These are phyloP conservation scores for Stereum hirsutum DNA, from an alignment of 1,284 basidiomycete species.

Conservation along the genomic window DNA sequence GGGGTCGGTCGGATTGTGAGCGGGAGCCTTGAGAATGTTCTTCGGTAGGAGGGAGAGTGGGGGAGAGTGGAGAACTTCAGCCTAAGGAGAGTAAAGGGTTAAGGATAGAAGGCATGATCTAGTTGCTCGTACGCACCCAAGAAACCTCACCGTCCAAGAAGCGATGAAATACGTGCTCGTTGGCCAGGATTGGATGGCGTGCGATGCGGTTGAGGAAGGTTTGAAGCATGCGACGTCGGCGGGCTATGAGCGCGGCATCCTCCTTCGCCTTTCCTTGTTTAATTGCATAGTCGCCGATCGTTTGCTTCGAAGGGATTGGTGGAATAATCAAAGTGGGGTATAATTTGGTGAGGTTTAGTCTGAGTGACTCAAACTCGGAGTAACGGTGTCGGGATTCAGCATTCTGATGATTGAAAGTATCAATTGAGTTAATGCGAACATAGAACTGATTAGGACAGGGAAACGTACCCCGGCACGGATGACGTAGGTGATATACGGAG, in stretches of 20 bases:
- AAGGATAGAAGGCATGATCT: too few relatives aligned
- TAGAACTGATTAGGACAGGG: neutral
- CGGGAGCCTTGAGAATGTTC: constrained; percentile 92
- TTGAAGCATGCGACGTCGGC: constrained; percentile 90
- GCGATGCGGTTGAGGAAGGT: constrained; percentile 90
- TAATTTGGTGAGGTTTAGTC: constrained; percentile 75
- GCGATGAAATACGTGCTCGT: constrained; percentile 90
- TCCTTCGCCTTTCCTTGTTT: constrained; percentile 98
- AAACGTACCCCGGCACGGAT: constrained; percentile 81
- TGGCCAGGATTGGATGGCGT: constrained; percentile 87
- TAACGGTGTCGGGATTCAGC: constrained; percentile 88
- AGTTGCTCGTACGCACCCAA: constrained; percentile 79
- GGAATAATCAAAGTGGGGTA: constrained; percentile 97
- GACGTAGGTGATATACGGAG: constrained; percentile 92
- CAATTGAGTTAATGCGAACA: constrained; percentile 4
- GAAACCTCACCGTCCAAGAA: constrained; percentile 94
- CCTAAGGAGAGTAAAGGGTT: constrained; percentile 32
- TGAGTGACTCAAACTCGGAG: constrained; percentile 94
- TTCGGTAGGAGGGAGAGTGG: constrained; percentile 88
- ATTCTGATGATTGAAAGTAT: constrained; percentile 36
- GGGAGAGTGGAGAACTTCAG: constrained; percentile 86
- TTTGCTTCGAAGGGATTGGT: constrained; percentile 97
- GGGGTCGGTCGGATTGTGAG: constrained; percentile 86
- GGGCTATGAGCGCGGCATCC: constrained; percentile 86
- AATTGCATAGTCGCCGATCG: constrained; percentile 91